Base-by-base conservation (phyloP, 805 yeast species). In the Kurtzmaniella cleridarum region DNA sequence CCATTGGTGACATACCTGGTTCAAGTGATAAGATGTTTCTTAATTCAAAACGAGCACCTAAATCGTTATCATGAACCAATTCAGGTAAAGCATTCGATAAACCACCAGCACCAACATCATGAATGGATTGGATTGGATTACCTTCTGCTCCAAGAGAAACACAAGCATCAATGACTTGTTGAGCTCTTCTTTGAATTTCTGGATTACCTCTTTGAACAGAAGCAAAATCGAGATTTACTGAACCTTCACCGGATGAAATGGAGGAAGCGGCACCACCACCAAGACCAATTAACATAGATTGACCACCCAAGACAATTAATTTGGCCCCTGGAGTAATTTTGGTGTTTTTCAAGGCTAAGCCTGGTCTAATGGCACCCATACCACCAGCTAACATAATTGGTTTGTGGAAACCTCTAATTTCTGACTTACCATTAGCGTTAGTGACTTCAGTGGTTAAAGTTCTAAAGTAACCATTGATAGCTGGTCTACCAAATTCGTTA, bases 191-290 rank as follows among this genome's bases (percentile, higher is more conserved):
- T 69, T 93, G 96, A 84, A 93, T 90, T 68, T 93, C 99, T 14
- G 99, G 98, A 67, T 93, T 93, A 41, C 98, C 98, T 72, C 99
- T 83, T 71, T 93, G 99, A 30, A 93, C 99, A 14, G 98, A 90
- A 10, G 98, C 98, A 67, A 89, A 93, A 72, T 93, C 99, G 54
- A 93, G 77, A 48, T 83, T 95, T 24, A 95, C 98, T 30, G 95
- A 85, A 38, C 93, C 96, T 60, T 87, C 96, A 53, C 97, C 96
- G 17, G 96, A 85, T n/a, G 95, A 79, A 36, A 90, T 79, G 11
- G 96, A 86, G 2, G 98, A 93, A 5, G 98, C 98, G 31, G 99
- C 99, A 67, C 99, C 99, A 55, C 99, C 99, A 58, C 99, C 99
- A 42, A 93, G 76, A 55, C 99, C 99, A 64, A 93, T 93, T 53